A percentile compares a stretch with the other conserved stretches of the same genome.
These are phyloP conservation scores for Sutorius eximius DNA, from an alignment of 1,284 basidiomycete genomes.

Conservation along the genomic window DNA sequence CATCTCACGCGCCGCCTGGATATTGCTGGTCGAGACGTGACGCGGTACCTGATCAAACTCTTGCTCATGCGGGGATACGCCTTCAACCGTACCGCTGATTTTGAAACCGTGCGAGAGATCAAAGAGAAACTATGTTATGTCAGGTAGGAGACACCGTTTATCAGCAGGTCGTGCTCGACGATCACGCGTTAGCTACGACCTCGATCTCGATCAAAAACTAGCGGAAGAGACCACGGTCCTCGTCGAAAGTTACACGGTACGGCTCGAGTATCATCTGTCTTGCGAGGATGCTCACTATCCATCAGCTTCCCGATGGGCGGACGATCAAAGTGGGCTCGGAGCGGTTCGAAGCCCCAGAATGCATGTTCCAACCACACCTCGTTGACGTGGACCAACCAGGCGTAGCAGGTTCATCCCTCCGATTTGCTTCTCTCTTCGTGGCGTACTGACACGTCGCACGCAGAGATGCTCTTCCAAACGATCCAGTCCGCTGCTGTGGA, in stretches of 20 bases:
- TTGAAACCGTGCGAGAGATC: constrained; percentile 97
- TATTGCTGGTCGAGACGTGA: constrained; percentile 97
- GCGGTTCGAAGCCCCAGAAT: constrained; percentile 99
- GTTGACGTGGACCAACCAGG: constrained; percentile 98
- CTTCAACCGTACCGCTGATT: constrained; percentile 98
- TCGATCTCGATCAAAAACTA: constrained; percentile 91
- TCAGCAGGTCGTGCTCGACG: neutral
- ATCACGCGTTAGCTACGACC: constrained; percentile 71
- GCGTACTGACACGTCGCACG: constrained; percentile 1
- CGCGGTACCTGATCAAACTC: constrained; percentile 97
- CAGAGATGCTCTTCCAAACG: constrained; percentile 95
- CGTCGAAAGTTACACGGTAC: constrained; percentile 93
- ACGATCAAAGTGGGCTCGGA: constrained; percentile 98
- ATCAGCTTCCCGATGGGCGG: constrained; percentile 91
- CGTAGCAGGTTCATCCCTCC: constrained; percentile 69
- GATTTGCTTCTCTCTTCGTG: neutral
- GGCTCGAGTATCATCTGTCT: constrained; percentile 21
- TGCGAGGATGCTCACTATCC: neutral
- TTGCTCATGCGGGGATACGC: constrained; percentile 98
- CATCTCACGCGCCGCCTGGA: constrained; percentile 94
- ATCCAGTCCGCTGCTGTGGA: constrained; percentile 94
- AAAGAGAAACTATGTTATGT: constrained; percentile 99
- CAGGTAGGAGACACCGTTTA: constrained; percentile 52
- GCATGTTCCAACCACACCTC: constrained; percentile 99
- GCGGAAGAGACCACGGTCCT: constrained; percentile 96